These are phyloP conservation scores for Verruconis gallopava DNA, from an alignment of 2,329 filamentous ascomycete species.

Conservation along the genomic window DNA sequence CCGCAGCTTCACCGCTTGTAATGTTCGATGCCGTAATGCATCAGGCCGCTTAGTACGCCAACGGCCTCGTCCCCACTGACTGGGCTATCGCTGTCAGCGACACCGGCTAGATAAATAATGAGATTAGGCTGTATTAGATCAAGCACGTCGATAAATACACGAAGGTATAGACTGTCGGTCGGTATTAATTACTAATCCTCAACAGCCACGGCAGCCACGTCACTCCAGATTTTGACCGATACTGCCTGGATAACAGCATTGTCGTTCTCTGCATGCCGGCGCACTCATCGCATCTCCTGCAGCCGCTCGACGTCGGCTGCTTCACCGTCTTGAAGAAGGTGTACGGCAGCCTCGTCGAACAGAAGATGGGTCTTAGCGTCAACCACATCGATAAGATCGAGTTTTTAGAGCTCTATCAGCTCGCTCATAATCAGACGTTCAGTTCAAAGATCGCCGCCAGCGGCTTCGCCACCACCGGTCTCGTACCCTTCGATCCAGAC, in stretches of 20 bases:
- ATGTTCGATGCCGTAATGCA: conserved; percentile 3
- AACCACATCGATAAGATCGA: conserved; percentile 5
- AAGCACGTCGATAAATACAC: background rate
- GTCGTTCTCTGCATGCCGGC: too few species aligned
- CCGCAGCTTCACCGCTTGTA: background rate
- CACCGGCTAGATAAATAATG: background rate
- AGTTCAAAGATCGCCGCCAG: background rate
- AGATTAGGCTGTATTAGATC: background rate
- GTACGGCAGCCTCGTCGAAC: conserved; percentile 2
- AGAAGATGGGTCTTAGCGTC: conserved; percentile 5
- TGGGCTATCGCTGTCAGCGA: background rate
- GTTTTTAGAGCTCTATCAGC: conserved; percentile 3
- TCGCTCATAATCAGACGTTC: background rate
- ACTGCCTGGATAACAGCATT: background rate
- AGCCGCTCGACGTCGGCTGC: too few species aligned
- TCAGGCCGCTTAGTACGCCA: background rate
- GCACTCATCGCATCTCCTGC: too few species aligned
- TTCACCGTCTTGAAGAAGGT: conserved; percentile 1
- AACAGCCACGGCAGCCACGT: conserved; percentile 2
- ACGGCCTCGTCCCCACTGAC: background rate
- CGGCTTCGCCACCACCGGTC: background rate
- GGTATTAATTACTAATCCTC: background rate
- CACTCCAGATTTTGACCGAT: background rate
- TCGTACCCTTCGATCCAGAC: too few species aligned
- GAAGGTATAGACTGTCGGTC: background rate